phyloP scores from a whole-genome alignment of 805 yeast genomes.

The Pichia rugopelliculosa region DNA sequence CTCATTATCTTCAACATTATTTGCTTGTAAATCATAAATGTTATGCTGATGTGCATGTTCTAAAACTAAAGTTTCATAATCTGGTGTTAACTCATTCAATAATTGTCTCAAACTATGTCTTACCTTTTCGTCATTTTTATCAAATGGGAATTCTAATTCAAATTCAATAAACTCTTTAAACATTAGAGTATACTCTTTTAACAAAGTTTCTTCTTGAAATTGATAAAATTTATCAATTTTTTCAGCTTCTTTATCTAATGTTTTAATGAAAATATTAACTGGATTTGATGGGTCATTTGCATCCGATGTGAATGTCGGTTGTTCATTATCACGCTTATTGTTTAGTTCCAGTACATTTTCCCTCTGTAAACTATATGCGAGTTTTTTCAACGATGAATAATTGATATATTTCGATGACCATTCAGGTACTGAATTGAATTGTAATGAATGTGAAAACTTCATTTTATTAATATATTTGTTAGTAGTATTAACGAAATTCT shows the following conservation, averaged over 20 bases:
- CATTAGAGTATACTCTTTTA: constrained; percentile 46
- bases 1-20: neutral
- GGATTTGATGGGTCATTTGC: constrained; percentile 37
- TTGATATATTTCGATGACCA: constrained; percentile 93
- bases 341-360: constrained; percentile 34
- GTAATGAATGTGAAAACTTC: constrained; percentile 94
- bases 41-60: constrained; percentile 1
- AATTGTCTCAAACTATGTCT: constrained; percentile 15
- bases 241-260: constrained; percentile 67
- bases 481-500: no score
- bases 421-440: constrained; percentile 96
- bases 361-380: constrained; percentile 75
- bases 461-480: constrained; percentile 30
- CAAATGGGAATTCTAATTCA: constrained; percentile 32
- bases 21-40: neutral
- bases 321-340: constrained; percentile 18
- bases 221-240: constrained; percentile 73
- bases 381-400: constrained; percentile 78
- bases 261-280: constrained; percentile 52
- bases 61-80: neutral
- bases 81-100: constrained; percentile 8
- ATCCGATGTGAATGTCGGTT: constrained; percentile 24
- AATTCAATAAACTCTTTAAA: constrained; percentile 58
- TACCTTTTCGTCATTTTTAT: constrained; percentile 12
- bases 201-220: constrained; percentile 55